These are phyloP conservation scores for Penicillium lividum DNA, from an alignment of 495 filamentous ascomycete species.

Conservation along the genomic window DNA sequence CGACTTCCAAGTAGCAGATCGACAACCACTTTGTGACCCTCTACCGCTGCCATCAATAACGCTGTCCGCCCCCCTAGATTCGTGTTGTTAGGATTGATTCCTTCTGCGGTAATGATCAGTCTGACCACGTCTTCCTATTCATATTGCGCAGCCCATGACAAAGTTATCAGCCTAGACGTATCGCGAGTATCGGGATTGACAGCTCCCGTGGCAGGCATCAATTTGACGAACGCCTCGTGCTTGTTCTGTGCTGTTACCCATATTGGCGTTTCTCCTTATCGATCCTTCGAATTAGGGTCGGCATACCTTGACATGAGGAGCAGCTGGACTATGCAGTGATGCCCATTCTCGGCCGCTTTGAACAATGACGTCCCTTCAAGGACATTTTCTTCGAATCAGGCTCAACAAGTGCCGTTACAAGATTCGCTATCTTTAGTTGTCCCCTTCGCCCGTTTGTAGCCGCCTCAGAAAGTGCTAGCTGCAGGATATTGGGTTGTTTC, in stretches of 20 bases:
- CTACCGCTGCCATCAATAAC: not conserved
- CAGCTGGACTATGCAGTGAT: not conserved
- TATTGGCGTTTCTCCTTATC: not conserved
- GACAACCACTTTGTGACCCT: not conserved
- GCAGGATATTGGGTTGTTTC: not conserved
- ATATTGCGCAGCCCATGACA: not conserved
- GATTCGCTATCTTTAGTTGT: not conserved
- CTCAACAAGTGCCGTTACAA: not conserved
- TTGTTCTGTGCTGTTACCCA: not conserved
- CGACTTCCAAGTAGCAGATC: not conserved
- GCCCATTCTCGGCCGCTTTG: not conserved
- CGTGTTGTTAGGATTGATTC: not conserved
- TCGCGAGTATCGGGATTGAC: not conserved
- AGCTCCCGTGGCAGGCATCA: not conserved
- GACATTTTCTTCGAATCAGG: not conserved
- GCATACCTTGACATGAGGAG: not conserved
- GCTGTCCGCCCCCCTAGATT: not conserved
- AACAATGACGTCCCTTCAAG: not conserved
- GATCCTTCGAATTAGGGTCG: not conserved
- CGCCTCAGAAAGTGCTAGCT: not conserved
- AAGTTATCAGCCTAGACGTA: not conserved
- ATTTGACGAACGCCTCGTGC: not conserved
- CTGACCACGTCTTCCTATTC: not conserved
- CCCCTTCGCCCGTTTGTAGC: not conserved
- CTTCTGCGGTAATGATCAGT: not conserved